Evolutionary conservation across 2,329 filamentous ascomycete species (phyloP).

Genomic region (Plectosphaerella cucumerina): DNA sequence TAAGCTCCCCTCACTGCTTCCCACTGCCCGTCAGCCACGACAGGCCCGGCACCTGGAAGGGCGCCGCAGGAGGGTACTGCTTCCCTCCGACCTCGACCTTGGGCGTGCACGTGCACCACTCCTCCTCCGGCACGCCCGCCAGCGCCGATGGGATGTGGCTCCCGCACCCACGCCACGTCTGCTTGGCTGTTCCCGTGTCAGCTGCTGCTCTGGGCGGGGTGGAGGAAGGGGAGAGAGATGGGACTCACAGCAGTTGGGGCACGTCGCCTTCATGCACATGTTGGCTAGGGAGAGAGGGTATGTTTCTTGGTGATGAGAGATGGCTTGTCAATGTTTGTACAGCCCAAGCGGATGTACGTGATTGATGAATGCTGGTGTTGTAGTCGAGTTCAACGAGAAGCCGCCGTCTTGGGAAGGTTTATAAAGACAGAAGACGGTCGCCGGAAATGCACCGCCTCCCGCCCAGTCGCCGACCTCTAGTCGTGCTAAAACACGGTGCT

Average conservation of each 20-base stretch:
- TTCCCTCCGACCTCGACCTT: conserved; percentile 38
- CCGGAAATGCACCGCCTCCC: no score
- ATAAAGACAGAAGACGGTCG: no score
- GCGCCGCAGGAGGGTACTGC: conserved; percentile 39
- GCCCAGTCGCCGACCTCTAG: no score
- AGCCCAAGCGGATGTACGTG: not conserved
- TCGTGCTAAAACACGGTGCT: no score
- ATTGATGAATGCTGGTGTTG: not conserved
- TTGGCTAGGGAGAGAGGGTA: conserved; percentile 5
- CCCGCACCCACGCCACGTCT: conserved; percentile 46
- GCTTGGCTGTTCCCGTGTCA: conserved; percentile 31
- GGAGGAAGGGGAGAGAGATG: not conserved
- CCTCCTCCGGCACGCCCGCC: conserved; percentile 33
- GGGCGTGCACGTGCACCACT: conserved; percentile 45
- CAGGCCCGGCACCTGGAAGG: conserved; percentile 31
- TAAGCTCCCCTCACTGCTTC: not conserved
- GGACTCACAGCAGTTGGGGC: conserved; percentile 36
- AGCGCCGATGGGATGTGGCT: conserved; percentile 41
- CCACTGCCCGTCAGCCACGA: conserved; percentile 27
- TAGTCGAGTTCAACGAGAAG: not conserved
- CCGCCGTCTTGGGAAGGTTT: not conserved
- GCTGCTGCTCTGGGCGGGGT: not conserved
- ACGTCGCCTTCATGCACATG: conserved; percentile 38
- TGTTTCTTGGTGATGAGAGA: not conserved
- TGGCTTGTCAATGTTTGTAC: not conserved